Conservation (phyloP, 1,284 basidiomycete genomes). For the Sporisorium graminicola region DNA sequence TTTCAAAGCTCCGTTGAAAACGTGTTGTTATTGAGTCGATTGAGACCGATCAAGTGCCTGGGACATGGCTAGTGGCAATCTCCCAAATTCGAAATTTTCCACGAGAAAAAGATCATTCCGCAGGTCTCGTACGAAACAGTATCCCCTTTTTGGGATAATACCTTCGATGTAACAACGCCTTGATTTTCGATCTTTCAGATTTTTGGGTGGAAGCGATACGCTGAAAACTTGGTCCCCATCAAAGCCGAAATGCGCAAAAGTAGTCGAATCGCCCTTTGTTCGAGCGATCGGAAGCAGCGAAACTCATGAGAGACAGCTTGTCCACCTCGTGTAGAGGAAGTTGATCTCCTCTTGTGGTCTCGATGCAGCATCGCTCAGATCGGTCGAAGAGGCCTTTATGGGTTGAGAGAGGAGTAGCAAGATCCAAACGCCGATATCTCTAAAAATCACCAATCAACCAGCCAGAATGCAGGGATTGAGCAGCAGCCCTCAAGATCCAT, state of each 20-base stretch:
- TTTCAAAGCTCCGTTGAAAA: slow-evolving; percentile 4
- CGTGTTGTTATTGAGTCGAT: slow-evolving; percentile 4
- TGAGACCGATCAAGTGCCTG: slow-evolving; percentile 11
- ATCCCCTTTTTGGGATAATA: background rate
- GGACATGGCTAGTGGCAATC: background rate
- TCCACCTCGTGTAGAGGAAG: too few relatives aligned
- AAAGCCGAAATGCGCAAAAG: slow-evolving; percentile 16
- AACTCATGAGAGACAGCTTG: too few relatives aligned
- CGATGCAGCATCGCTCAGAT: background rate
- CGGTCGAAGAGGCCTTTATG: background rate
- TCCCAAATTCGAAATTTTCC: slow-evolving; percentile 17
- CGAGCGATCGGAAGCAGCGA: too few relatives aligned
- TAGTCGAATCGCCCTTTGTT: background rate
- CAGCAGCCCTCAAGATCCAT: background rate
- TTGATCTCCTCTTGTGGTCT: too few relatives aligned
- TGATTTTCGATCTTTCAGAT: slow-evolving; percentile 6
- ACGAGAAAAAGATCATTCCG: background rate
- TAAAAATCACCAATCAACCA: background rate
- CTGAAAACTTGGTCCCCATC: slow-evolving; percentile 10
- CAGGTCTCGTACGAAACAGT: slow-evolving; percentile 5
- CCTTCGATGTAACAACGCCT: background rate
- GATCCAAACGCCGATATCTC: background rate
- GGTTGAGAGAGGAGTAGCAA: background rate
- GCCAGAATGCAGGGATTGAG: slow-evolving; percentile 8
- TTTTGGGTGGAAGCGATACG: slow-evolving; percentile 18